Conservation (phyloP, 257 asterid genomes). For the Solanum tarapatanum region DNA sequence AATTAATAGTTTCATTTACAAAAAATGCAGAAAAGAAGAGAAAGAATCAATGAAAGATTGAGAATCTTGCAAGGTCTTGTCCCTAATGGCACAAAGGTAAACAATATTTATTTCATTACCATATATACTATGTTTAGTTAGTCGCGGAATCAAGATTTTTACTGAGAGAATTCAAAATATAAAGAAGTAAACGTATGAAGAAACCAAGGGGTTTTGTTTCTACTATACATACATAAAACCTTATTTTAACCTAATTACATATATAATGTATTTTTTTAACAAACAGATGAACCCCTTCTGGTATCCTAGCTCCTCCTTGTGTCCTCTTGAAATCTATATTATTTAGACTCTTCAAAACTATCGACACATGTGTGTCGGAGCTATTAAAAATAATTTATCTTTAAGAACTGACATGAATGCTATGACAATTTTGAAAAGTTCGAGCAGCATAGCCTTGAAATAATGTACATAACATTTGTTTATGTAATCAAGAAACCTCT, state of each 20-base stretch:
- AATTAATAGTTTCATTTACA: background rate
- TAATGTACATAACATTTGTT: background rate
- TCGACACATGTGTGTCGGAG: background rate
- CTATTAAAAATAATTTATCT: background rate
- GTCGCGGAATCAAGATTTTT: too few species aligned
- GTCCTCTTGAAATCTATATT: background rate
- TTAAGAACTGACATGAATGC: rapidly evolving
- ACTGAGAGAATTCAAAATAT: too few species aligned
- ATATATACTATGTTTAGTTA: too few species aligned
- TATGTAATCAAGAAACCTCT: background rate
- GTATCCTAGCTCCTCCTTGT: too few species aligned
- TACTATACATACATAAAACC: too few species aligned
- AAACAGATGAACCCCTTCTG: too few species aligned
- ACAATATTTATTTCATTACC: background rate
- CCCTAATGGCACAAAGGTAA: constrained; percentile 75
- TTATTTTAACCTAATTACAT: too few species aligned
- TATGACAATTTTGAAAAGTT: background rate
- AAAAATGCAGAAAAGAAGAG: constrained; percentile 66
- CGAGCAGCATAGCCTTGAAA: background rate
- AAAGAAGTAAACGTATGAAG: too few species aligned
- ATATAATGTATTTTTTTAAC: too few species aligned
- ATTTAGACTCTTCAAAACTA: background rate
- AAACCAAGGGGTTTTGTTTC: too few species aligned
- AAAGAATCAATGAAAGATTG: constrained; percentile 72
- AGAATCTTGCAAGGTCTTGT: constrained; percentile 76